Evolutionary conservation across 305 asterid genomes (phyloP).

Genomic region (Fraxinus nigra): DNA sequence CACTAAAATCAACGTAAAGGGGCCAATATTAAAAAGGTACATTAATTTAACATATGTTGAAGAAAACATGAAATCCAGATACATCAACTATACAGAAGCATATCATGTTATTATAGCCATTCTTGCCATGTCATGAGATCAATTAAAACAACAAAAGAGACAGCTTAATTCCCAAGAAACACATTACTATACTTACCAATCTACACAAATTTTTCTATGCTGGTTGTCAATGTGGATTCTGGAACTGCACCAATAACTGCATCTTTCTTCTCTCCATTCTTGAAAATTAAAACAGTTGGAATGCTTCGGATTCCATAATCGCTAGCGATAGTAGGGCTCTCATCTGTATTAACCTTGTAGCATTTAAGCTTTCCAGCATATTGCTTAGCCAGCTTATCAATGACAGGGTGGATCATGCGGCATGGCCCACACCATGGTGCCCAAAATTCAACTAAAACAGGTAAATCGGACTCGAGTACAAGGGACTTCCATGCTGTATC

Average conservation of each 20-base stretch:
- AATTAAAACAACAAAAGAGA: conserved; percentile 15
- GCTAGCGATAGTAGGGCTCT: conserved; percentile 65
- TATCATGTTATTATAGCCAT: conserved; percentile 11
- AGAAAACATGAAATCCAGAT: conserved; percentile 8
- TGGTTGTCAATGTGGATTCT: conserved; percentile 58
- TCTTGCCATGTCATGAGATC: conserved; percentile 4
- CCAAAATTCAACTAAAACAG: conserved; percentile 92
- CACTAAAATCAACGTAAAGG: neutral
- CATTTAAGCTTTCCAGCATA: conserved; percentile 69
- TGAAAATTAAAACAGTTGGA: conserved; percentile 80
- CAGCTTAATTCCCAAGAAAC: conserved; percentile 12
- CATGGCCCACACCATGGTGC: conserved; percentile 99
- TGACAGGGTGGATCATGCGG: conserved; percentile 78
- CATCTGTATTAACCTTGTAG: conserved; percentile 88
- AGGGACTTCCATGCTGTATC: conserved; percentile 56
- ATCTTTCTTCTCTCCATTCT: conserved; percentile 81
- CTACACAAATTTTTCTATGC: conserved; percentile 81
- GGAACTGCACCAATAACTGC: conserved; percentile 91
- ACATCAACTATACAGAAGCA: conserved; percentile 34
- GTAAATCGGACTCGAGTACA: conserved; percentile 51
- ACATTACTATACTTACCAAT: conserved; percentile 20
- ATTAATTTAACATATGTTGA: conserved; percentile 4
- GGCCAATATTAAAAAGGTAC: conserved; percentile 15
- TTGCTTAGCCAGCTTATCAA: conserved; percentile 68
- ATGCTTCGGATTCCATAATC: conserved; percentile 84